phyloP scores from a whole-genome alignment of 176 grass and related monocot genomes.

The Ampelocalamus luodianensis region DNA sequence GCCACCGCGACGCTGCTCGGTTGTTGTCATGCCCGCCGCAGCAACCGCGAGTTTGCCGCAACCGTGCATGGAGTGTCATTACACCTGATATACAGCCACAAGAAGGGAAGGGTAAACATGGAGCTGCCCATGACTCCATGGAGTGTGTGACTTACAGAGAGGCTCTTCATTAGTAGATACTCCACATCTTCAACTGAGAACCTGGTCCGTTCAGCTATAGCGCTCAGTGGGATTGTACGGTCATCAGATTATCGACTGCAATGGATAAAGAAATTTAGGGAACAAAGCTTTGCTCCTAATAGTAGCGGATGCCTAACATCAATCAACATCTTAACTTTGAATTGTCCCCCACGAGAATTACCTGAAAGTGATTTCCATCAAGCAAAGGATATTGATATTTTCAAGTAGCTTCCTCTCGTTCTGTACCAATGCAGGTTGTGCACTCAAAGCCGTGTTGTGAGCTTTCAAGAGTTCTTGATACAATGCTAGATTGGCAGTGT shows the following conservation, averaged over 20 bases:
- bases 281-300: slow-evolving; percentile 32
- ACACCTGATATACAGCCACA: neutral
- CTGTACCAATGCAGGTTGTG: slow-evolving; percentile 79
- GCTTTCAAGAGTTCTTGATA: slow-evolving; percentile 80
- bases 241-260: slow-evolving; percentile 70
- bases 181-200: slow-evolving; percentile 82
- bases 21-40: no score
- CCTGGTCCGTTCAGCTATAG: slow-evolving; percentile 67
- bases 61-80: no score
- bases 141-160: slow-evolving; percentile 62
- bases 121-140: neutral
- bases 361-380: slow-evolving; percentile 99
- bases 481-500: slow-evolving; percentile 63
- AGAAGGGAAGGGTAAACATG: neutral
- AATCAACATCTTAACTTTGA: neutral
- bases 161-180: slow-evolving; percentile 88
- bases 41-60: no score
- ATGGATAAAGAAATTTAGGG: slow-evolving; percentile 32
- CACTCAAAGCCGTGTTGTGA: slow-evolving; percentile 63
- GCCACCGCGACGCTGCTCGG: no score
- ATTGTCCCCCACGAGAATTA: slow-evolving; percentile 28
- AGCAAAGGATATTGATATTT: slow-evolving; percentile 90
- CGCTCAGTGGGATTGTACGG: slow-evolving; percentile 69
- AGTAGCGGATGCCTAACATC: neutral
- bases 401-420: slow-evolving; percentile 76